A percentile compares a stretch with the other conserved stretches of the same genome.
Evolutionary conservation across 2,329 filamentous ascomycete species (phyloP).

Genomic region (Cladosporium oxysporum): DNA sequence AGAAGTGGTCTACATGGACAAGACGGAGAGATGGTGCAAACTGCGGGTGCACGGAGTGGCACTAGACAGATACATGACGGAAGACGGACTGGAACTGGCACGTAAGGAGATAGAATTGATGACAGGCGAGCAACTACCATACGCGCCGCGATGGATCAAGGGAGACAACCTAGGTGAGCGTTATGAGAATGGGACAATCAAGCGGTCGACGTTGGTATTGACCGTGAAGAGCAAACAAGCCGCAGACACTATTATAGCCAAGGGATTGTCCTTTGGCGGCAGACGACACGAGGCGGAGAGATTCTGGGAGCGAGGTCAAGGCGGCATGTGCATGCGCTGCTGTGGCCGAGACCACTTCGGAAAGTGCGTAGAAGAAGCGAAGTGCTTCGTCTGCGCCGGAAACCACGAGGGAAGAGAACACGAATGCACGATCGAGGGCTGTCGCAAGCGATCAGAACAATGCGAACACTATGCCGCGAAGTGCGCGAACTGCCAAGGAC

Average conservation of each 20-base stretch:
- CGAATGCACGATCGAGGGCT: neutral
- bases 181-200: neutral
- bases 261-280: neutral
- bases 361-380: neutral
- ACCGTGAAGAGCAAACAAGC: slow-evolving; percentile 1
- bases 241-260: neutral
- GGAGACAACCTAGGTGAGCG: neutral
- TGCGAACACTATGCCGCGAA: neutral
- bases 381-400: neutral
- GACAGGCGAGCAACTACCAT: neutral
- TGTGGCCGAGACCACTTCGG: slow-evolving; percentile 1
- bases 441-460: neutral
- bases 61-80: too few relatives aligned
- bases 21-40: neutral
- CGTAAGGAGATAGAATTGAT: neutral
- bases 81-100: too few relatives aligned
- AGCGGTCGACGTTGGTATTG: slow-evolving; percentile 5
- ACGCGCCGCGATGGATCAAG: neutral
- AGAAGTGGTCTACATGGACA: neutral
- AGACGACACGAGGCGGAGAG: neutral
- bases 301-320: neutral
- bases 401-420: neutral
- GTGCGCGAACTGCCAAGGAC: neutral
- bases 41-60: neutral
- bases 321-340: neutral